phyloP scores from a whole-genome alignment of 2,329 filamentous ascomycete genomes.

The Escovopsis sp. region DNA sequence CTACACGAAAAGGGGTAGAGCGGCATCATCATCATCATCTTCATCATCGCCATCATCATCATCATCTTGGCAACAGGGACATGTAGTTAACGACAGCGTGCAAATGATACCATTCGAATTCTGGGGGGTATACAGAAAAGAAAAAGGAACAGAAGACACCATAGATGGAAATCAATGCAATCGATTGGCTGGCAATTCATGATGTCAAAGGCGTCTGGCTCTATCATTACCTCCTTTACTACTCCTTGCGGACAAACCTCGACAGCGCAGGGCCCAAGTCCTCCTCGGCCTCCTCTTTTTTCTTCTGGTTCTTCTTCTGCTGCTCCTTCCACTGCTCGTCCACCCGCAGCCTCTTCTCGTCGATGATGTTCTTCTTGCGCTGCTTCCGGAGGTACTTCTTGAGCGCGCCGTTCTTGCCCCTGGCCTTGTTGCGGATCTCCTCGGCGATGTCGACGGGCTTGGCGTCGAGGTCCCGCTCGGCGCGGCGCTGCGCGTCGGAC shows the following conservation, averaged over 20 bases:
- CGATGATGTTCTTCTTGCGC: slow-evolving; percentile 82
- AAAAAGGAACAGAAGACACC: neutral
- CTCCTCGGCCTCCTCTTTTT: slow-evolving; percentile 47
- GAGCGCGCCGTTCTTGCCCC: slow-evolving; percentile 80
- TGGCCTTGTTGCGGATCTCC: slow-evolving; percentile 59
- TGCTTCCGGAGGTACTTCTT: slow-evolving; percentile 87
- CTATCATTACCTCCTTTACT: slow-evolving; percentile 7
- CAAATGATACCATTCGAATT: too few relatives aligned
- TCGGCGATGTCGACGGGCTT: slow-evolving; percentile 43
- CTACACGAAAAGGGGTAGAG: neutral
- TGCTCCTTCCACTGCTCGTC: slow-evolving; percentile 69
- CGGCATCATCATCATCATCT: neutral
- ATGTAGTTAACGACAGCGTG: too few relatives aligned
- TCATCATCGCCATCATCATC: too few relatives aligned
- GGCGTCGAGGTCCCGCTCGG: slow-evolving; percentile 67
- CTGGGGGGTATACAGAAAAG: neutral
- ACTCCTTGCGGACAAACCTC: slow-evolving; percentile 66
- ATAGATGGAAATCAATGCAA: too few relatives aligned
- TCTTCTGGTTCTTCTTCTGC: slow-evolving; percentile 50
- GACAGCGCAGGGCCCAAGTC: slow-evolving; percentile 76
- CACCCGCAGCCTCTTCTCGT: slow-evolving; percentile 79
- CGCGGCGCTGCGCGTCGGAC: slow-evolving; percentile 60
- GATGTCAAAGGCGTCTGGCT: neutral
- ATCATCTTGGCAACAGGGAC: too few relatives aligned
- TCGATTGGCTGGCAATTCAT: neutral